Evolutionary conservation across 1,139 yeast species (phyloP), one percentile per base, ranked within the genome.

Genomic region (Candida sanyaensis): DNA sequence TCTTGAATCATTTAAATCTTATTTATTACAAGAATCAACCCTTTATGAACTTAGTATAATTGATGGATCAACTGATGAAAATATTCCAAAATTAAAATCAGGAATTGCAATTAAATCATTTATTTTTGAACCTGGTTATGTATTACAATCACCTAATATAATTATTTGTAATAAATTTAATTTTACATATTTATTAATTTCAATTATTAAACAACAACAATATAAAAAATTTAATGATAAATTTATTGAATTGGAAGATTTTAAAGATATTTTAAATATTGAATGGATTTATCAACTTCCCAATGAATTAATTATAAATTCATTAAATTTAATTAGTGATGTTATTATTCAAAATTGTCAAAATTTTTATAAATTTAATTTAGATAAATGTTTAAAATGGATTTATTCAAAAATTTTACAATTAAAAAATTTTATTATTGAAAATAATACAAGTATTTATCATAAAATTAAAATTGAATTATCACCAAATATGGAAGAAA

Each of bases 271-370:
- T 13, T 54, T 79, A 31, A 57, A 55, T 5, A 48, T 55, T 32
- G 63, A 59, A 2, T 62, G 79, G 56, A 53, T 55, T 2, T 56
- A 55, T 10, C 50, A 53, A 9, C 41, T 78, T 10, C 66, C 74
- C 0, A 59, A 61, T 34, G 43, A 36, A 1, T 24, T 61, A 6
- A 54, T 73, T 6, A 49, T 54, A 26, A 40, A 42, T 0, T 56
- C 67, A 2, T 54, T 83, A 32, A 55, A 53, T 1, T 46, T 50
- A 6, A 64, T 82, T 2, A 75, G 83, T 52, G 85, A 81, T 12
- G 56, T 58, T 0, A 64, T 81, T 2, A 66, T 60, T 24, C 84
- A 81, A 54, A 75, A 70, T 40, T 82, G 69, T 10, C 84, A 78
- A 42, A 31, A 28, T 10, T 84, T 78, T 57, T 82, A 72, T 60